Evolutionary conservation across 345 rosid genomes (phyloP).

Genomic region (Reutealis trisperma): DNA sequence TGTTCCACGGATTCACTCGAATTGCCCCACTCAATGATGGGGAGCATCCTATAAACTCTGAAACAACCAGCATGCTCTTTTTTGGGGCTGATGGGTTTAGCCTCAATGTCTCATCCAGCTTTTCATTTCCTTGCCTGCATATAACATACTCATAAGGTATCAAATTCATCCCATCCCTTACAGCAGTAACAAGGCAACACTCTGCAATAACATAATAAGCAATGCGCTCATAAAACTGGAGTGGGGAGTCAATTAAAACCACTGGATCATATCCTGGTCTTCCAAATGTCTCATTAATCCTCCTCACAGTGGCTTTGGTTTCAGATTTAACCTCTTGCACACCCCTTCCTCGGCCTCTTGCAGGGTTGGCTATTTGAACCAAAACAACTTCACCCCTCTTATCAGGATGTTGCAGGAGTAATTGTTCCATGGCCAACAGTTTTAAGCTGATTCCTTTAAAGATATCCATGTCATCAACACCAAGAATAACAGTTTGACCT

Average conservation of each 20-base stretch:
- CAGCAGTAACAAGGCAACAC: slow-evolving; percentile 93
- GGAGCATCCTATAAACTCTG: slow-evolving; percentile 93
- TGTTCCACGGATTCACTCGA: slow-evolving; percentile 93
- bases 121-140: slow-evolving; percentile 79
- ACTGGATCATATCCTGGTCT: slow-evolving; percentile 73
- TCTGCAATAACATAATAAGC: slow-evolving; percentile 92
- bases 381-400: slow-evolving; percentile 73
- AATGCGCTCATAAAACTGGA: slow-evolving; percentile 85
- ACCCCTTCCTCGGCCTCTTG: slow-evolving; percentile 88
- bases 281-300: slow-evolving; percentile 79
- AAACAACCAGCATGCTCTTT: slow-evolving; percentile 92
- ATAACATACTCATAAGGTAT: slow-evolving; percentile 88
- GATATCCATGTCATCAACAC: slow-evolving; percentile 97
- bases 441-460: slow-evolving; percentile 93
- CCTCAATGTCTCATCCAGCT: slow-evolving; percentile 58
- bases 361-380: slow-evolving; percentile 96
- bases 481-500: slow-evolving; percentile 68
- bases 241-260: slow-evolving; percentile 65
- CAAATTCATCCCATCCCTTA: slow-evolving; percentile 96
- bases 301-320: slow-evolving; percentile 62
- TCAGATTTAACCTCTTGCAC: slow-evolving; percentile 82
- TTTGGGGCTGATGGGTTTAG: slow-evolving; percentile 42
- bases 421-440: slow-evolving; percentile 92
- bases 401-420: slow-evolving; percentile 70
- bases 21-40: slow-evolving; percentile 91